Conservation (phyloP, 2,329 filamentous ascomycete species). For the Leptographium radiaticola region DNA sequence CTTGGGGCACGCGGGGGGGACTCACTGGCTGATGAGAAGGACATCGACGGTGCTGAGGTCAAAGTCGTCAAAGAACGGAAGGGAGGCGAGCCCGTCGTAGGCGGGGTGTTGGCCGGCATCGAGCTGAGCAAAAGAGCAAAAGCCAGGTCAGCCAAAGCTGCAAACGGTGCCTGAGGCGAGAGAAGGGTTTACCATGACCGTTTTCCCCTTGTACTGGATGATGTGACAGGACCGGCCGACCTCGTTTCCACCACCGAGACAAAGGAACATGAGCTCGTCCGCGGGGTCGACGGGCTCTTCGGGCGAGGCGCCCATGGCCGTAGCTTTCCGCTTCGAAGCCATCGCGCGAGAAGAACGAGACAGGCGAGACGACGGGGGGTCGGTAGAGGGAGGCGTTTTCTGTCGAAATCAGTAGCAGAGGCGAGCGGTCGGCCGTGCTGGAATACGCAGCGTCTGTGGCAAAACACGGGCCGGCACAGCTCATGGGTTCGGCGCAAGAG, state of each 20-base stretch:
- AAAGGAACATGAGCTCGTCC: conserved; percentile 89
- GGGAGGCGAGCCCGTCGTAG: conserved; percentile 82
- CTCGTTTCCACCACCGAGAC: conserved; percentile 89
- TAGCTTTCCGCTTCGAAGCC: conserved; percentile 87
- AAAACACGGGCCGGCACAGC: background rate
- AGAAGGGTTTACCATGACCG: conserved; percentile 66
- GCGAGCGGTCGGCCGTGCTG: background rate
- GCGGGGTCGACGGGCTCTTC: conserved; percentile 87
- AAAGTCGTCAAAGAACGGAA: conserved; percentile 98
- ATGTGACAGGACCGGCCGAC: conserved; percentile 96
- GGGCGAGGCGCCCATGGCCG: conserved; percentile 54
- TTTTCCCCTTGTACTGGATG: conserved; percentile 98
- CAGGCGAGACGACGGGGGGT: background rate
- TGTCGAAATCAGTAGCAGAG: background rate
- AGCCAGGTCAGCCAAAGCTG: background rate
- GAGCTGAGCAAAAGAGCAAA: conserved; percentile 45
- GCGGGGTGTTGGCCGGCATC: conserved; percentile 95
- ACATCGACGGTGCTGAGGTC: conserved; percentile 95
- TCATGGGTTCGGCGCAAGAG: background rate
- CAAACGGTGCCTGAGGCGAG: background rate
- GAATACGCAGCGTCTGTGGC: background rate
- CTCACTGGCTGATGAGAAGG: conserved; percentile 98
- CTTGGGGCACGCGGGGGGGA: background rate
- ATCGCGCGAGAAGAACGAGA: conserved; percentile 30
- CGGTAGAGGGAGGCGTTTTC: background rate